Percentiles rank a stretch among this genome's conserved stretches.
Evolutionary conservation across 192 early-diverging fungal species (phyloP).

Genomic region (Umbelopsis isabellina): DNA sequence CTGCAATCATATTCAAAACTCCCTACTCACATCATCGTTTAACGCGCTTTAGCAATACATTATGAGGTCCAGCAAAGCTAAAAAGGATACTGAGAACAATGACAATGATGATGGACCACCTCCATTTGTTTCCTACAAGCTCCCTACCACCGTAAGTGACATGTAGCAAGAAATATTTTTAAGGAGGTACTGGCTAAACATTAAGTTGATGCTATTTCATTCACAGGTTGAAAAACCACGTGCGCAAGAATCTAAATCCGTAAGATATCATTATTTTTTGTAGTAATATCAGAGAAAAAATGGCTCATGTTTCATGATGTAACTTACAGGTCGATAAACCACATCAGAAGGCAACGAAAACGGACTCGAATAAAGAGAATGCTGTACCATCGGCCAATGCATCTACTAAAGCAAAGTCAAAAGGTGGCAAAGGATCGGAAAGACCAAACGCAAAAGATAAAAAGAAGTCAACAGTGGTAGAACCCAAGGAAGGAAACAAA

Average conservation of each 20-base stretch:
- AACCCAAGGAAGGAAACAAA: background rate
- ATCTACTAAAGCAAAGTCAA: background rate
- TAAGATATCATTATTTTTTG: too few species aligned
- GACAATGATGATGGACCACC: conserved; percentile 29
- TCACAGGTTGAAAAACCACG: background rate
- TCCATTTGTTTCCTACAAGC: conserved; percentile 39
- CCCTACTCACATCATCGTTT: background rate
- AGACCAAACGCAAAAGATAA: background rate
- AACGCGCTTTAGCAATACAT: conserved; percentile 25
- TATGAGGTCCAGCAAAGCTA: conserved; percentile 20
- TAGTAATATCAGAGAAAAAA: too few species aligned
- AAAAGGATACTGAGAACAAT: background rate
- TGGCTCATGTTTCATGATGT: too few species aligned
- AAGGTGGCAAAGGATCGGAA: background rate
- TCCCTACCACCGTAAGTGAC: background rate
- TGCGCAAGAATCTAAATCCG: too few species aligned
- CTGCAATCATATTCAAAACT: background rate
- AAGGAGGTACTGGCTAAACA: too few species aligned
- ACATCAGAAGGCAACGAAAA: too few species aligned
- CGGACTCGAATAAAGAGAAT: too few species aligned
- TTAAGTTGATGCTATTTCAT: background rate
- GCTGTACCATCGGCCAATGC: background rate
- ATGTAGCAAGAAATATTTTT: too few species aligned
- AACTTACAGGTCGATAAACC: too few species aligned
- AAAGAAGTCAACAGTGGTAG: background rate